Evolutionary conservation across 75 land plant species (phyloP).

Genomic region (Pinus tabuliformis): DNA sequence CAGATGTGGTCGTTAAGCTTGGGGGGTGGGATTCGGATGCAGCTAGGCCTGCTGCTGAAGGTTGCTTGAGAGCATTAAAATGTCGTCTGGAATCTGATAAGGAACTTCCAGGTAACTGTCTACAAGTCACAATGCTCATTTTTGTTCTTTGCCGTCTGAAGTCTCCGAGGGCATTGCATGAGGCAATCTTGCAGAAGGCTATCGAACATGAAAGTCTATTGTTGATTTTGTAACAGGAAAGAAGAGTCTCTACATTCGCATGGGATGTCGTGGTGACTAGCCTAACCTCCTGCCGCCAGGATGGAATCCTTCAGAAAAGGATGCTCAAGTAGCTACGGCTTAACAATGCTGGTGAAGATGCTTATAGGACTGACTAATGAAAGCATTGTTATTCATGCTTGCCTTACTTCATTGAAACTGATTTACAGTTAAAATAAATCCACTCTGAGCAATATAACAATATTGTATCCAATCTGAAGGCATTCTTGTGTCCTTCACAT

Average conservation of each 20-base stretch:
- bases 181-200: background rate
- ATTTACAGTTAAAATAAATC: no score
- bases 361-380: no score
- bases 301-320: constrained; percentile 61
- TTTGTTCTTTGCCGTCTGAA: background rate
- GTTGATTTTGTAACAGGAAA: constrained; percentile 45
- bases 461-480: no score
- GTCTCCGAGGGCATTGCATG: background rate
- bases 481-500: no score
- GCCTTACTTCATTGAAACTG: no score
- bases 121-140: background rate
- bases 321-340: constrained; percentile 7
- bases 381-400: no score
- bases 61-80: constrained; percentile 82
- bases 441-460: no score
- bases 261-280: constrained; percentile 99
- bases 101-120: constrained; percentile 63
- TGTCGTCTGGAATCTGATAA: constrained; percentile 74
- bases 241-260: constrained; percentile 86
- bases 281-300: constrained; percentile 91
- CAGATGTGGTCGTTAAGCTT: constrained; percentile 86
- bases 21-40: constrained; percentile 72
- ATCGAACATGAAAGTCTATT: background rate
- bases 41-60: constrained; percentile 71
- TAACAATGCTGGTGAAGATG: background rate